Percentiles rank a stretch among this genome's conserved stretches.
Conservation (phyloP, 441 rosid species). For the Erodium texanum region DNA sequence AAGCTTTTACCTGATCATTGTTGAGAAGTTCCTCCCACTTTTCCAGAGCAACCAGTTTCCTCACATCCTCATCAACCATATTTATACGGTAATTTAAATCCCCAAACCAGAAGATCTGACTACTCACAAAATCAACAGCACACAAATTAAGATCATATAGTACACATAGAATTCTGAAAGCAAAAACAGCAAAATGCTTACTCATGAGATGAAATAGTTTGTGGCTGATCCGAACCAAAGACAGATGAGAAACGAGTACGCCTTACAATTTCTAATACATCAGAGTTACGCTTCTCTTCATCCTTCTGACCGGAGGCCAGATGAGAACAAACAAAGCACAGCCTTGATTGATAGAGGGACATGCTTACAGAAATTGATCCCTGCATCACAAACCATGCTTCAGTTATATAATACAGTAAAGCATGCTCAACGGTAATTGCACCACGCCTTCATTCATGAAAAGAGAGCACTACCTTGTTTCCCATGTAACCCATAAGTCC, state of each 20-base stretch:
- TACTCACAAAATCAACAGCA: conserved; percentile 26
- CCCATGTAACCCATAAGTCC: conserved; percentile 99
- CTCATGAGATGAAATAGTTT: conserved; percentile 90
- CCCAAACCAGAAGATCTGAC: conserved; percentile 96
- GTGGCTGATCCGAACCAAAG: conserved; percentile 63
- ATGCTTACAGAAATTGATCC: conserved; percentile 96
- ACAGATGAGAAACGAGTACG: conserved; percentile 74
- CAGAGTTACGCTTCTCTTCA: conserved; percentile 78
- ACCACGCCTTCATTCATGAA: conserved; percentile 9
- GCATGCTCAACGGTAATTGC: no score
- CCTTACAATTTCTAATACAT: conserved; percentile 67
- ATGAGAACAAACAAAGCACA: conserved; percentile 98
- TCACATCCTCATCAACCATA: conserved; percentile 59
- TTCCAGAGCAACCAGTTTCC: conserved; percentile 62
- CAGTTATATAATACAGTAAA: conserved; percentile 14
- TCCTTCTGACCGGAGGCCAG: conserved; percentile 95
- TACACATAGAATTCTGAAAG: no score
- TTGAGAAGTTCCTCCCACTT: conserved; percentile 74
- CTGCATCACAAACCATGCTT: conserved; percentile 37
- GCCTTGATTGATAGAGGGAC: conserved; percentile 83
- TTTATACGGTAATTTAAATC: conserved; percentile 90
- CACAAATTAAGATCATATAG: background rate
- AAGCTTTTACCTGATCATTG: conserved; percentile 59
- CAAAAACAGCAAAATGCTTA: no score
- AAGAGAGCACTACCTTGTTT: conserved; percentile 60